Conservation (phyloP, 208 protist genomes). For the Acanthamoeba culbertsoni region DNA sequence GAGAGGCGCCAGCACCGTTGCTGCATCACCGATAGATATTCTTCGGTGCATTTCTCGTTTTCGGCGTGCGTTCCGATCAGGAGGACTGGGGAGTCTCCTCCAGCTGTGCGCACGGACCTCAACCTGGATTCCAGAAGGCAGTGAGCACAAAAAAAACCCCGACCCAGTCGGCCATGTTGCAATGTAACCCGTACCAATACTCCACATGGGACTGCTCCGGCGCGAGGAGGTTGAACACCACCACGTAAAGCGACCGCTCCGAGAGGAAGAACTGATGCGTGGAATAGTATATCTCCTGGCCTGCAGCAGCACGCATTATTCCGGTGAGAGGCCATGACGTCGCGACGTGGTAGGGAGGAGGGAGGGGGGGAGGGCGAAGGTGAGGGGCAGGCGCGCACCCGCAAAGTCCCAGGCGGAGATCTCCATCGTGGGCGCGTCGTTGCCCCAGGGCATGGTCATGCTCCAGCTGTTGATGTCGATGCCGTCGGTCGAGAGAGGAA, state of each 20-base stretch:
- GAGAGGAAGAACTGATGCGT: slow-evolving; percentile 34
- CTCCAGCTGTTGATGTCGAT: slow-evolving; percentile 50
- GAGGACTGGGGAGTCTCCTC: not conserved
- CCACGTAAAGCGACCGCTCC: slow-evolving; percentile 22
- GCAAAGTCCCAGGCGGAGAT: slow-evolving; percentile 43
- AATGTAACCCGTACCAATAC: not conserved
- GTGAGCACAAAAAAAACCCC: not conserved
- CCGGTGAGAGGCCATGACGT: not conserved
- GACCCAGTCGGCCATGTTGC: too few species aligned
- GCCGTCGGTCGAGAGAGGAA: slow-evolving; percentile 4
- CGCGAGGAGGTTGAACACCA: slow-evolving; percentile 18
- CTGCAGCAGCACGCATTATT: not conserved
- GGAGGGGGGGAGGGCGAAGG: too few species aligned
- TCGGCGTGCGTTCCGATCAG: slow-evolving; percentile 34
- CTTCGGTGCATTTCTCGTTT: not conserved
- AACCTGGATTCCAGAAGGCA: not conserved
- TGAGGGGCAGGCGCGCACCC: not conserved
- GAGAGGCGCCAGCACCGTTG: not conserved
- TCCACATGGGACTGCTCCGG: not conserved
- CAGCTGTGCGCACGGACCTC: not conserved
- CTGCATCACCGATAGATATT: not conserved
- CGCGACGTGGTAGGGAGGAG: too few species aligned
- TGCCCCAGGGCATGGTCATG: not conserved
- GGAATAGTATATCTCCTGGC: slow-evolving; percentile 46
- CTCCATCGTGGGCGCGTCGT: not conserved